phyloP scores from a whole-genome alignment of 441 rosid species.

The Gossypium davidsonii region DNA sequence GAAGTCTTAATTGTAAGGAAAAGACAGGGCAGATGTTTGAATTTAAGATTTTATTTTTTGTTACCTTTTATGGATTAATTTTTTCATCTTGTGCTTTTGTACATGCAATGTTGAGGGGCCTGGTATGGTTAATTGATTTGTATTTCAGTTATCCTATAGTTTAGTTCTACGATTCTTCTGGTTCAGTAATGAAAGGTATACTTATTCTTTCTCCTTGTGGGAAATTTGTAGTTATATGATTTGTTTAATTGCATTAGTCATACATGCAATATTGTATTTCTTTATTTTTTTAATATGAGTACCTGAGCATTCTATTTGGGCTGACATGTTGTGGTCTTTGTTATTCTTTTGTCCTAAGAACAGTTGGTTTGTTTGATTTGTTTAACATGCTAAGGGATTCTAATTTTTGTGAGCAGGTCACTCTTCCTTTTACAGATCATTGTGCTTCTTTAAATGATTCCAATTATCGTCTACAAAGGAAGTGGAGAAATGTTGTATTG shows the following conservation, averaged over 20 bases:
- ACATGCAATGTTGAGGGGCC: not conserved
- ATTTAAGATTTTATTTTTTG: not conserved
- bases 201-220: not conserved
- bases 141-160: not conserved
- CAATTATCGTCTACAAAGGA: slow-evolving; percentile 23
- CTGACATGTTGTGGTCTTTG: not conserved
- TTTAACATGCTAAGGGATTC: slow-evolving; percentile 15
- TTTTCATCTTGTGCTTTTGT: not conserved
- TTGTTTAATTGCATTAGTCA: not conserved
- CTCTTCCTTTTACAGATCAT: slow-evolving; percentile 9
- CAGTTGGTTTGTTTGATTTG: slow-evolving; percentile 19
- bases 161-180: not conserved
- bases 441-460: slow-evolving; percentile 21
- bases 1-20: not conserved
- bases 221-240: not conserved
- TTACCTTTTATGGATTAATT: not conserved
- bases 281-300: not conserved
- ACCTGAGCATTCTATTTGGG: not conserved
- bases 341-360: slow-evolving; percentile 6
- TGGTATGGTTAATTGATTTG: not conserved
- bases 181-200: not conserved
- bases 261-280: not conserved
- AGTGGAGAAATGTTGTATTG: slow-evolving; percentile 39
- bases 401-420: slow-evolving; percentile 13
- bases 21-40: not conserved